A percentile compares a stretch with the other conserved stretches of the same genome.
Evolutionary conservation across 176 grass and related monocot genomes (phyloP).

Genomic region (Triticum turgidum): DNA sequence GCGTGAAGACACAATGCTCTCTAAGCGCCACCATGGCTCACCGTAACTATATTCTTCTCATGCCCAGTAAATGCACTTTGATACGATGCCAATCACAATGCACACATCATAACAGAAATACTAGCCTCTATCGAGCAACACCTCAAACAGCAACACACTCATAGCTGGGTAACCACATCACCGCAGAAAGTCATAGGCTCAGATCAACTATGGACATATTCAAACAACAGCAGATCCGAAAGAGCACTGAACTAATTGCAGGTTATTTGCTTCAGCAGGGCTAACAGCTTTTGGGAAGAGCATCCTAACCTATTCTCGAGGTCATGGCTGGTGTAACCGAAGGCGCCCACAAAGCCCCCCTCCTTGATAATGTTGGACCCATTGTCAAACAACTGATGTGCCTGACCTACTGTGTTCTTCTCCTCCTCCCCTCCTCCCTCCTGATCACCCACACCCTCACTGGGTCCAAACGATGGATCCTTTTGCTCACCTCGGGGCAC

Average conservation of each 20-base stretch:
- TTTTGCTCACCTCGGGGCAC: background rate
- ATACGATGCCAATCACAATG: background rate
- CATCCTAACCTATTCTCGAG: slow-evolving; percentile 77
- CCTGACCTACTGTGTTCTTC: slow-evolving; percentile 50
- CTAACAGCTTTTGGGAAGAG: background rate
- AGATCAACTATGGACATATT: background rate
- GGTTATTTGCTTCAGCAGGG: background rate
- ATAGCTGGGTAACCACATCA: no score
- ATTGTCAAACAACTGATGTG: slow-evolving; percentile 57
- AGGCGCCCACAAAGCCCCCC: slow-evolving; percentile 56
- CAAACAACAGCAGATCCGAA: background rate
- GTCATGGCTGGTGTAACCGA: slow-evolving; percentile 59
- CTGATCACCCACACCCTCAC: background rate
- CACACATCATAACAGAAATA: background rate
- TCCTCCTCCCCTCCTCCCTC: background rate
- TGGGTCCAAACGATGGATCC: background rate
- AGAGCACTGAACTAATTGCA: background rate
- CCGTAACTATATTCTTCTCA: no score
- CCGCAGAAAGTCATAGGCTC: background rate
- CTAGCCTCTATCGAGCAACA: background rate
- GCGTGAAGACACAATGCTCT: no score
- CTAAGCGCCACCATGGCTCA: no score
- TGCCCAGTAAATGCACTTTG: background rate
- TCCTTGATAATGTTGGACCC: slow-evolving; percentile 83
- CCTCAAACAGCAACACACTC: background rate